Percentiles rank a stretch among this genome's conserved stretches.
Evolutionary conservation across 1,139 yeast genomes (phyloP).

Genomic region (Sugiyamaella castrensis): DNA sequence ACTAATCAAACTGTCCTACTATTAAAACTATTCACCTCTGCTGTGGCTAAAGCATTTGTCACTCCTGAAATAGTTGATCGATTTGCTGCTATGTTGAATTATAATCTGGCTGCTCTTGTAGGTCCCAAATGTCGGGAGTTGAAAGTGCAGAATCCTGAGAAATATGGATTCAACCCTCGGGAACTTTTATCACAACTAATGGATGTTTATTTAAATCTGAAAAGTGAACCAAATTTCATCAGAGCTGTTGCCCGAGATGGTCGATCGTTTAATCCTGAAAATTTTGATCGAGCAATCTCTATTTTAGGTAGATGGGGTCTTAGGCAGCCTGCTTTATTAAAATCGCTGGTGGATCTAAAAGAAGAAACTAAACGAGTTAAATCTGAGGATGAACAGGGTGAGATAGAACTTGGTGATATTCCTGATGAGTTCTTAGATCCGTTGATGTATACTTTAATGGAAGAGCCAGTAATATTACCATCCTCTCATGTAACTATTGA

Average conservation of each 20-base stretch:
- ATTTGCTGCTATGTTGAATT: slow-evolving; percentile 92
- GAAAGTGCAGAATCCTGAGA: slow-evolving; percentile 80
- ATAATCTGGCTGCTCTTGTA: slow-evolving; percentile 82
- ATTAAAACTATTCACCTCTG: slow-evolving; percentile 76
- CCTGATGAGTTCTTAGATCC: slow-evolving; percentile 98
- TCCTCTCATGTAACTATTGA: slow-evolving; percentile 81
- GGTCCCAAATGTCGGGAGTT: slow-evolving; percentile 92
- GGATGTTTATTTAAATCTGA: slow-evolving; percentile 71
- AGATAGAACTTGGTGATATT: slow-evolving; percentile 81
- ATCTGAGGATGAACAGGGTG: slow-evolving; percentile 66
- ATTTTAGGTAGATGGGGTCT: slow-evolving; percentile 59
- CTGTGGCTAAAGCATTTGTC: slow-evolving; percentile 82
- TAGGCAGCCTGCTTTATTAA: slow-evolving; percentile 53
- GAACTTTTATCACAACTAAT: slow-evolving; percentile 65
- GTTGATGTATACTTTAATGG: slow-evolving; percentile 91
- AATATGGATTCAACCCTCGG: slow-evolving; percentile 80
- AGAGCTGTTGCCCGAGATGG: slow-evolving; percentile 86
- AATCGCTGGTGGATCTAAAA: slow-evolving; percentile 54
- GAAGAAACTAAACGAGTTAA: slow-evolving; percentile 59
- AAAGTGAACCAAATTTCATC: slow-evolving; percentile 61
- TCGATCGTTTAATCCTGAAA: slow-evolving; percentile 68
- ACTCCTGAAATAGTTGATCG: slow-evolving; percentile 90
- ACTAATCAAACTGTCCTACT: slow-evolving; percentile 79
- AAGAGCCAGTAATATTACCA: slow-evolving; percentile 91
- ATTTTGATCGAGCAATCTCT: slow-evolving; percentile 66